A percentile compares a stretch with the other conserved stretches of the same genome.
phyloP scores from a whole-genome alignment of 139 green algal species.

The Volvox reticuliferus region DNA sequence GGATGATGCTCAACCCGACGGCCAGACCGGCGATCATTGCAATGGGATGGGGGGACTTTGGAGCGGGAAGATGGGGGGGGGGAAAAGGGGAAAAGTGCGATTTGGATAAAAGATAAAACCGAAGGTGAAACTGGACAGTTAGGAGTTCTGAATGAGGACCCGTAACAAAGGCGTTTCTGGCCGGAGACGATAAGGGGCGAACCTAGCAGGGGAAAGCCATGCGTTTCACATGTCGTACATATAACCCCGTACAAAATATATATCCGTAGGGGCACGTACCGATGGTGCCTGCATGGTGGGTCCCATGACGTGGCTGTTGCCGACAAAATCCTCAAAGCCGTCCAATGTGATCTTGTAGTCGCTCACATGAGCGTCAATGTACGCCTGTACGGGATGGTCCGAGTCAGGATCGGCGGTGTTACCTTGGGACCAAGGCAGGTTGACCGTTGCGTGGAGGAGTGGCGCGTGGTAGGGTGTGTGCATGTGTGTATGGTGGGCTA shows the following conservation, averaged over 20 bases:
- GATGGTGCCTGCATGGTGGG: slow-evolving; percentile 11
- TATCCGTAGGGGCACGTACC: background rate
- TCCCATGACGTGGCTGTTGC: slow-evolving; percentile 25
- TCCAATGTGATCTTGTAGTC: slow-evolving; percentile 43
- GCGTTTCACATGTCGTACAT: no score
- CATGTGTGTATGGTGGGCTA: no score
- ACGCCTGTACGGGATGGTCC: slow-evolving; percentile 27
- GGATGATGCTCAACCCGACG: background rate
- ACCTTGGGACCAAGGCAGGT: background rate
- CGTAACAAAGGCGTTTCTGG: no score
- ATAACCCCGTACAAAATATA: background rate
- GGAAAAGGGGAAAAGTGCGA: no score
- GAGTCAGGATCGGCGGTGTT: no score
- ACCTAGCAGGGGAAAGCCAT: no score
- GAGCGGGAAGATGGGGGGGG: no score
- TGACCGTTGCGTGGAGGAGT: background rate
- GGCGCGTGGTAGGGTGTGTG: no score
- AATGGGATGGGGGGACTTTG: background rate
- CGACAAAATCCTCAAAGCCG: slow-evolving; percentile 34
- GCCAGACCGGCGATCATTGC: background rate
- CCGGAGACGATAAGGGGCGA: no score
- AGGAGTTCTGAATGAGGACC: no score
- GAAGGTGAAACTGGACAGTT: no score
- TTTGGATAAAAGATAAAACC: no score
- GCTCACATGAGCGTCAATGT: slow-evolving; percentile 50